phyloP scores from a whole-genome alignment of 1,139 yeast genomes.

The Trichomonascaceae sp. region DNA sequence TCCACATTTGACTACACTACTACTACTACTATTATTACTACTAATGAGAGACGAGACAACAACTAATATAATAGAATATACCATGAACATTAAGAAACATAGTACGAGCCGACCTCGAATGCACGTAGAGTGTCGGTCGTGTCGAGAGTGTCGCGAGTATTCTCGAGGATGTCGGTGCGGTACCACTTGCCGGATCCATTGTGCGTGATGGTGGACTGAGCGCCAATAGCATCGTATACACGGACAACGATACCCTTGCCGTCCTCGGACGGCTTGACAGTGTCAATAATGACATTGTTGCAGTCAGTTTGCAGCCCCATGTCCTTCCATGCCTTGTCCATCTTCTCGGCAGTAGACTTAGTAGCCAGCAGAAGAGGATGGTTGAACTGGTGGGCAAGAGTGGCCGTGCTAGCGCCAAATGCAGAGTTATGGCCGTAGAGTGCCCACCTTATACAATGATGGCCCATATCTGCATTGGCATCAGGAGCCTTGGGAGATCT shows the following conservation, averaged over 20 bases:
- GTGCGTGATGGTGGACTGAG: too few species aligned
- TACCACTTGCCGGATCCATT: too few species aligned
- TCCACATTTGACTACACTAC: too few species aligned
- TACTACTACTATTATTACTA: too few species aligned
- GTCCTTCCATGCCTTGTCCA: neutral
- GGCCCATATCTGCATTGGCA: constrained; percentile 86
- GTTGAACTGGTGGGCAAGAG: constrained; percentile 69
- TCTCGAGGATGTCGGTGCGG: too few species aligned
- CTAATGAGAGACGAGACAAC: neutral
- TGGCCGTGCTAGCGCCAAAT: constrained; percentile 50
- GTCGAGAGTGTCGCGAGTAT: too few species aligned
- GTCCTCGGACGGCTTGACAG: neutral
- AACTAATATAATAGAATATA: neutral
- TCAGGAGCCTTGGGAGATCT: constrained; percentile 90
- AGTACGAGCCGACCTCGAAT: too few species aligned
- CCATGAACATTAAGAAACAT: too few species aligned
- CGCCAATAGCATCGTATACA: neutral
- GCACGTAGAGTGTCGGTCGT: too few species aligned
- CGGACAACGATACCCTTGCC: neutral
- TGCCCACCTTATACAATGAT: constrained; percentile 72
- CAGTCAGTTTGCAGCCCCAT: too few species aligned
- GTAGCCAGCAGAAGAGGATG: constrained; percentile 28
- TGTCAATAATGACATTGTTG: neutral
- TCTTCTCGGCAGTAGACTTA: neutral
- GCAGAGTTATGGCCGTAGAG: constrained; percentile 67